Conservation (phyloP, 108 stramenopile genomes). For the Fragilariopsis cylindrus region DNA sequence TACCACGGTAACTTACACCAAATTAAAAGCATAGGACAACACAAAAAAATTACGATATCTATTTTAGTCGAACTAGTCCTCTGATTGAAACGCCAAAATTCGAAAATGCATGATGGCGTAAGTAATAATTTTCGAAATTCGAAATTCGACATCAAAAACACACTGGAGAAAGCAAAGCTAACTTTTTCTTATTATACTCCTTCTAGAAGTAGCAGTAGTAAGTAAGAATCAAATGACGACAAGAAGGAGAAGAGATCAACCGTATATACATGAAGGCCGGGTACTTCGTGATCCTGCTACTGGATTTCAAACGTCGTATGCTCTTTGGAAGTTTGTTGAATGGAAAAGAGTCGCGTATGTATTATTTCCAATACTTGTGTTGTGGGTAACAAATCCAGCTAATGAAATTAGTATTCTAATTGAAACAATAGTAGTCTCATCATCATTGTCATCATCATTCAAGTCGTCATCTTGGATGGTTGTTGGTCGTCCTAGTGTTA, state of each 20-base stretch:
- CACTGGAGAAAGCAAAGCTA: no score
- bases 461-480: not conserved
- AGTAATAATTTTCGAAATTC: no score
- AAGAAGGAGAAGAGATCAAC: not conserved
- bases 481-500: not conserved
- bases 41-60: no score
- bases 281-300: constrained; percentile 4
- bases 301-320: not conserved
- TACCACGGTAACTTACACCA: no score
- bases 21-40: no score
- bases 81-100: no score
- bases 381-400: constrained; percentile 26
- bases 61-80: no score
- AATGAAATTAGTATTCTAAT: not conserved
- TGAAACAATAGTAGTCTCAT: not conserved
- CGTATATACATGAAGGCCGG: constrained; percentile 6
- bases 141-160: no score
- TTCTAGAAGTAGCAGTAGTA: not conserved
- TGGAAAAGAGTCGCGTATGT: constrained; percentile 16
- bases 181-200: no score
- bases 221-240: not conserved
- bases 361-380: not conserved
- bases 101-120: no score
- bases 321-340: constrained; percentile 11
- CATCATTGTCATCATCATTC: not conserved